Conservation (phyloP, 1,284 basidiomycete genomes). For the Ceratobasidium sp. region DNA sequence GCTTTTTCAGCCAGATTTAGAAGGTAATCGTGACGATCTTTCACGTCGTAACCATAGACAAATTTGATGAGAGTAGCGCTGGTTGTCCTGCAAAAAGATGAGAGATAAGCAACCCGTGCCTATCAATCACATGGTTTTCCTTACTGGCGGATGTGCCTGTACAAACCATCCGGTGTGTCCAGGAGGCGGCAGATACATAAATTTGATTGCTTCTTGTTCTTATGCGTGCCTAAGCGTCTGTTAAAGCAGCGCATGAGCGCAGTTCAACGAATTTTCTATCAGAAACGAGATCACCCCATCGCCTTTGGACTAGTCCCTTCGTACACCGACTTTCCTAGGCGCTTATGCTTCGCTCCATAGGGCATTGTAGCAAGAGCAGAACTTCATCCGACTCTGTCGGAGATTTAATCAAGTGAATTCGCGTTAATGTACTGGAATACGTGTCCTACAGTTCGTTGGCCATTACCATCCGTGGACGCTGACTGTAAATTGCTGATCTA, state of each 20-base stretch:
- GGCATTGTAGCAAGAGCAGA: neutral
- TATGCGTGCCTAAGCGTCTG: neutral
- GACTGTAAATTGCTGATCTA: conserved; percentile 4
- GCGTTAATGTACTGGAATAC: no score
- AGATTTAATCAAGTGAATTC: no score
- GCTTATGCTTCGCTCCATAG: conserved; percentile 5
- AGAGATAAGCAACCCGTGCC: neutral
- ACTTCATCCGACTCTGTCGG: conserved; percentile 13
- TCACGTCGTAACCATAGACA: conserved; percentile 11
- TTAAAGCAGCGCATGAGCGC: neutral
- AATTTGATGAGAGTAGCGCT: neutral
- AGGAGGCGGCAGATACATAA: neutral
- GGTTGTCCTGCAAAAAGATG: neutral
- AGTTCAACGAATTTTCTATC: no score
- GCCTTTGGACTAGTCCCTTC: conserved; percentile 16
- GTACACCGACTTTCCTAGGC: neutral
- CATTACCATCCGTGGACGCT: conserved; percentile 19
- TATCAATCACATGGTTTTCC: neutral
- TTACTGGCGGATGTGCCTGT: conserved; percentile 11
- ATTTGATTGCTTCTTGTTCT: conserved; percentile 13
- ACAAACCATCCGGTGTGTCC: neutral
- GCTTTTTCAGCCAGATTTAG: conserved; percentile 2
- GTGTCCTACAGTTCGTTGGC: conserved; percentile 12
- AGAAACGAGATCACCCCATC: no score
- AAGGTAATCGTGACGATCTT: neutral